Evolutionary conservation across 2,329 filamentous ascomycete genomes (phyloP), one percentile per base, ranked within the genome.

Genomic region (Apiospora hydei): DNA sequence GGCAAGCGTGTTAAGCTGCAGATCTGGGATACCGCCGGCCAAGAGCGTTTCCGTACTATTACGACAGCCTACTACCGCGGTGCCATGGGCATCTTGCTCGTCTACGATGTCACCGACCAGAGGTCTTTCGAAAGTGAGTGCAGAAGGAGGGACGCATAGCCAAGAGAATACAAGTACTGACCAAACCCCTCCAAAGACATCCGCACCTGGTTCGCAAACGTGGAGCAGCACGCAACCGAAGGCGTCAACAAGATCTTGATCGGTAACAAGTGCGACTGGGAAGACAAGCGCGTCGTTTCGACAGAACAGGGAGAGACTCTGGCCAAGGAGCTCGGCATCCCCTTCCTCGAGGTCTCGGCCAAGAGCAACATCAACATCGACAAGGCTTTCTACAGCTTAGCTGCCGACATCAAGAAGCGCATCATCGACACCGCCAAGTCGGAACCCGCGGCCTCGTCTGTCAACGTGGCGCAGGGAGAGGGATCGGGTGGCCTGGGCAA

Each of bases 281-380:
- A 98, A 85, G 96, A 99, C 86, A 98, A 98, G 89, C 93, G 96
- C 77, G 95, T 94, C 71, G 93, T 99, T 57, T 95, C 94, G 69
- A 97, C 93, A 73, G 95, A 98, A 83, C 93, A 95, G 81, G 96
- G 96, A 78, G 95, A 99, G 84, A 92, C 92, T 76, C 90, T 99
- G 71, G 96, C 96, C 73, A 93, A 98, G 84, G 96, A 98, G 85
- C 92, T 99, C 73, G 95, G 95, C 80, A 97, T 99, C 76, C 96
- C 96, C 26, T 99, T 99, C 88, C 93, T 99, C 82, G 96, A 99
- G 84, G 96, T 99, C 74, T 97, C 94, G 24, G 96, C 96, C 76
- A 99, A 99, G 89, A 96, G 94, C 87, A 98, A 98, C 87, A 98
- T 98, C 90, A 99, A 99, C 85, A 97, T 99, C 80, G 96, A 99